Base-by-base conservation (phyloP, 75 land plant species). In the Chamaecyparis obtusa region DNA sequence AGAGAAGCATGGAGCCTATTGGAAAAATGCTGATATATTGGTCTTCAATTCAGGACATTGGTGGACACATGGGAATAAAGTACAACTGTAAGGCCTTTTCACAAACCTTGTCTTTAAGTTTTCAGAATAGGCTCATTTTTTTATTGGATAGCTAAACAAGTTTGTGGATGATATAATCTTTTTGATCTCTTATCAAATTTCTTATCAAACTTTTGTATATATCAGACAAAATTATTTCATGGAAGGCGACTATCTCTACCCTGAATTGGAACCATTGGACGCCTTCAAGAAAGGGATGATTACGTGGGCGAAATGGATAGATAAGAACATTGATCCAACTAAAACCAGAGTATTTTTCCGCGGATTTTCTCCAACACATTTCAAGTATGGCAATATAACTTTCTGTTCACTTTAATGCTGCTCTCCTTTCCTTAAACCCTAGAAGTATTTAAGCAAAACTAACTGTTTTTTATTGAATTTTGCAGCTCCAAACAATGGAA, bases 301-400 rank as follows among this genome's bases (percentile, higher is more conserved):
- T 1, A 95, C 96, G 33, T 96, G 98, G 98, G 94, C 92, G 1
- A 84, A 77, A 3, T 96, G 96, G 96, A 91, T 95, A 3, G 94
- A 95, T 44, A 56, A 48, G 32, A 92, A 93, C 55, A 89, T 96
- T 35, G 91, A 95, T 88, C 87, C 92, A 6, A 30, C 88, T 9
- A 91, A 89, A 39, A 96, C 95, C 49, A 93, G 88, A 60, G 94
- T 96, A 41, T 94, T 96, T 86, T 94, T 96, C 84, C 92, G 95
- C 30, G 94, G 97, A 36, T 93, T 91, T 55, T 95, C 98, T 85
- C 95, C 98, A 3, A 89, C 89, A 11, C 98, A 96, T 88, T 93
- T 92, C 86, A 35, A 76, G 98, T 95, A 91, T 91, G 9, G 14
- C 2, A 9, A 32, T 3, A 32, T 32, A 0, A 74, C 76, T 33